Conservation (phyloP, 2,329 filamentous ascomycete genomes). For the Aspergillus versicolor region DNA sequence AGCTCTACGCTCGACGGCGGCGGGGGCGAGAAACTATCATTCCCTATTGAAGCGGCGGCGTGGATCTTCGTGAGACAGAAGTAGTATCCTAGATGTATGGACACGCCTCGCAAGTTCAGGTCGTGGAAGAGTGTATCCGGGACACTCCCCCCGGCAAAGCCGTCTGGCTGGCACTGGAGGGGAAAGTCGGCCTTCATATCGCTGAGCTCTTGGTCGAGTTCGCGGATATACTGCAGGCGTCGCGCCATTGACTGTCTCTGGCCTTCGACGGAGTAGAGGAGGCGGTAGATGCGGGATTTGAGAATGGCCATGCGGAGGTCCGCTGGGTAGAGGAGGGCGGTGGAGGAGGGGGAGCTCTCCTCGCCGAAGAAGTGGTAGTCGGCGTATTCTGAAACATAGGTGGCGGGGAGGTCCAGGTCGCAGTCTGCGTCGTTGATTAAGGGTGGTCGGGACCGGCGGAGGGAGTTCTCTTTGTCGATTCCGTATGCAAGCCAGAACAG, state of each 20-base stretch:
- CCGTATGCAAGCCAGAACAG: conserved; percentile 27
- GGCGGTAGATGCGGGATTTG: conserved; percentile 23
- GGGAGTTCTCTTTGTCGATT: conserved; percentile 26
- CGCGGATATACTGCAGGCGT: conserved; percentile 24
- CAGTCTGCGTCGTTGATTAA: conserved; percentile 26
- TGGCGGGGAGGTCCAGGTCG: conserved; percentile 22
- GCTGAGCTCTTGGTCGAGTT: conserved; percentile 25
- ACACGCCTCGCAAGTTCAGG: conserved; percentile 24
- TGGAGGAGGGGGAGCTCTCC: conserved; percentile 8
- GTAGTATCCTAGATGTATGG: conserved; percentile 27
- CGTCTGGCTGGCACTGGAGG: conserved; percentile 17
- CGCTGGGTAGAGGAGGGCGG: conserved; percentile 23
- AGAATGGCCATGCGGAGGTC: conserved; percentile 25
- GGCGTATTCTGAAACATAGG: conserved; percentile 19
- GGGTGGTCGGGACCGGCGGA: conserved; percentile 20
- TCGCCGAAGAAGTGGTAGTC: conserved; percentile 21
- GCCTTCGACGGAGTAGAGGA: conserved; percentile 21
- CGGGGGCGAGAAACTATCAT: conserved; percentile 2
- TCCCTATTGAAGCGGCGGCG: conserved; percentile 10
- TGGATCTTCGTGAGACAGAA: conserved; percentile 26
- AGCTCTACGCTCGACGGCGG: conserved; percentile 25
- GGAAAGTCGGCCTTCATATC: conserved; percentile 21
- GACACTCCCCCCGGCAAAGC: conserved; percentile 14
- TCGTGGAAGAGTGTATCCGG: conserved; percentile 24
- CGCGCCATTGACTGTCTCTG: conserved; percentile 16